Conservation (phyloP, 2,329 filamentous ascomycete species). For the Cercospora brassicicola region DNA sequence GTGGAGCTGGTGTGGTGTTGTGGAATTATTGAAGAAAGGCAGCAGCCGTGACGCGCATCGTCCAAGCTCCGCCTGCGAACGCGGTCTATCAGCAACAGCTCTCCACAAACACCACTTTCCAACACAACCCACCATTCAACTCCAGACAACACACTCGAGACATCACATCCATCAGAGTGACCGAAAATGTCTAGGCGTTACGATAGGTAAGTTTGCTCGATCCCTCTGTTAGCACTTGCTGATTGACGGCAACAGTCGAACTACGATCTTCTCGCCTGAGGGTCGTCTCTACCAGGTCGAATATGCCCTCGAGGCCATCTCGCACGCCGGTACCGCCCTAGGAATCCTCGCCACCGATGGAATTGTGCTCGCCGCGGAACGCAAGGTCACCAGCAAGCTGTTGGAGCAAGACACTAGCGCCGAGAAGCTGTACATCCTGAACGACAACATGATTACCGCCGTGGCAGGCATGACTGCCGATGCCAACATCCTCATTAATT, state of each 20-base stretch:
- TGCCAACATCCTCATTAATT: slow-evolving; percentile 99
- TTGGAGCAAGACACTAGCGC: slow-evolving; percentile 98
- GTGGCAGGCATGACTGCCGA: slow-evolving; percentile 99
- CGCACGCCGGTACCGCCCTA: slow-evolving; percentile 93
- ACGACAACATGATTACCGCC: slow-evolving; percentile 99
- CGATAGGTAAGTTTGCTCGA: slow-evolving; percentile 29
- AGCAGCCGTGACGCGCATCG: background rate
- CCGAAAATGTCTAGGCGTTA: slow-evolving; percentile 39
- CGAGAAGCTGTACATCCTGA: slow-evolving; percentile 99
- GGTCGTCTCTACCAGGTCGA: slow-evolving; percentile 98
- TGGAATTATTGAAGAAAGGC: background rate
- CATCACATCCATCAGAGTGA: background rate
- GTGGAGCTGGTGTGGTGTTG: background rate
- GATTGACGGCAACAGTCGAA: slow-evolving; percentile 44
- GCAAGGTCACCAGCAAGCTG: slow-evolving; percentile 98
- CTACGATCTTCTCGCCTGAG: slow-evolving; percentile 99
- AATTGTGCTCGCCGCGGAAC: slow-evolving; percentile 94
- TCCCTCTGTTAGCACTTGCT: slow-evolving; percentile 6
- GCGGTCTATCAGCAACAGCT: background rate
- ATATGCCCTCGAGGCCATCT: slow-evolving; percentile 98
- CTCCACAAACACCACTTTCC: background rate
- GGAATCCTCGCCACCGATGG: slow-evolving; percentile 97
- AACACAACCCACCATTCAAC: background rate
- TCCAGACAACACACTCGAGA: background rate
- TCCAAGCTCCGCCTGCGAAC: background rate